Base-by-base conservation (phyloP, 768 basidiomycete species). In the Gautieria morchelliformis region DNA sequence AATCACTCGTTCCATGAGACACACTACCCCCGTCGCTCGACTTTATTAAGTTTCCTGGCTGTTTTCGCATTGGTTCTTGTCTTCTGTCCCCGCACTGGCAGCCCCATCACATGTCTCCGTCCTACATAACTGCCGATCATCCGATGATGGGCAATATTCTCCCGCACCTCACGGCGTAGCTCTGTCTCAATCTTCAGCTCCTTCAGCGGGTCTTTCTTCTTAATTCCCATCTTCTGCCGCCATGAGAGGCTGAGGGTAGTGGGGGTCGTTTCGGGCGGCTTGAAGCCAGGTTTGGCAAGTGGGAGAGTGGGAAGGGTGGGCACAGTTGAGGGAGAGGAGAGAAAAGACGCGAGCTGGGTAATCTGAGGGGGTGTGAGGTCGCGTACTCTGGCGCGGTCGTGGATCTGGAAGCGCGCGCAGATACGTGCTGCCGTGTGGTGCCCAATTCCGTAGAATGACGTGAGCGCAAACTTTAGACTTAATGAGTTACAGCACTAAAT, bases 91-190 rank as follows among this genome's bases (percentile, higher is more conserved):
- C 95, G 80, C 59, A 98, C 95, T 3, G 95, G 95, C 46, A 95
- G 71, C 58, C 85, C 82, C 85, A 93, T 91, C 8, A 92, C 92
- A 69, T 98, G 95, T 70, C 93, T 76, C 75, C 83, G 83, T 51
- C 96, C 96, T 52, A 91, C 83, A 70, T 95, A 94, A 63, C 87
- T 92, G 49, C 95, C 95, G 70, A 98, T 93, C 79, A 87, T 87
- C 60, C 91, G 77, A 71, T 93, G 84, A 72, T 96, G 93, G 5
- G 82, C 84, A 68, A 99, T 94, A 68, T 97, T 93, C 69, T 91
- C 91, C 72, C 84, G 81, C 64, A 94, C 77, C 68, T 84, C 79
- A 64, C 87, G 80, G 69, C 78, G 81, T 66, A 94, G 72, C 69
- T 97, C 96, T 19, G 86, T 81, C 74, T 97, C 95, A 59, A 96